These are phyloP conservation scores for Zanthoxylum bungeanum DNA, from an alignment of 345 rosid genomes.

Conservation along the genomic window DNA sequence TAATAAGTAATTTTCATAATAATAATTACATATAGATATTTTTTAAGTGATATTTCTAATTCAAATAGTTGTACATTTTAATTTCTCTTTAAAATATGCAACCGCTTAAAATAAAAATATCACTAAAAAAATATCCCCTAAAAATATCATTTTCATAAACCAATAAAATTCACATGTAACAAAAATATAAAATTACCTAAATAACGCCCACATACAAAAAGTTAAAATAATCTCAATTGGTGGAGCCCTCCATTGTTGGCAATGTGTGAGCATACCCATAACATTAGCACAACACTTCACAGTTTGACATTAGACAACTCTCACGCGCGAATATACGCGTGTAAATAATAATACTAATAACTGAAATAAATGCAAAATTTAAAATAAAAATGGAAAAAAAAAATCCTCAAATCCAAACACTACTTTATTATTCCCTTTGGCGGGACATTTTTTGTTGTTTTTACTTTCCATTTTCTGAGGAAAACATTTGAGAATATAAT, in stretches of 20 bases:
- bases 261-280: background rate
- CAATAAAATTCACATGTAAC: background rate
- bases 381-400: conserved; percentile 6
- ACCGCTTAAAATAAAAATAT: no score
- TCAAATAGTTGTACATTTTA: no score
- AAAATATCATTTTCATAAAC: background rate
- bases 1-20: no score
- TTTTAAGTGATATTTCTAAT: no score
- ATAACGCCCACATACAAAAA: accelerated
- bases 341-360: background rate
- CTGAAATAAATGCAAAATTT: background rate
- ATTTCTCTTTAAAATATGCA: no score
- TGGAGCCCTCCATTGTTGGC: conserved; percentile 4
- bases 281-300: background rate
- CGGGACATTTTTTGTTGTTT: conserved; percentile 22
- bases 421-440: conserved; percentile 28
- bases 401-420: conserved; percentile 37
- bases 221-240: background rate
- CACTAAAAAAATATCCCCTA: no score
- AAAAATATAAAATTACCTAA: background rate
- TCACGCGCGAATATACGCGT: conserved; percentile 15
- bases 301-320: background rate
- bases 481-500: conserved; percentile 37
- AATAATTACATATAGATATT: no score
- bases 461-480: conserved; percentile 33